These are phyloP conservation scores for Bidens hawaiensis DNA, from an alignment of 140 eudicot species.

Conservation along the genomic window DNA sequence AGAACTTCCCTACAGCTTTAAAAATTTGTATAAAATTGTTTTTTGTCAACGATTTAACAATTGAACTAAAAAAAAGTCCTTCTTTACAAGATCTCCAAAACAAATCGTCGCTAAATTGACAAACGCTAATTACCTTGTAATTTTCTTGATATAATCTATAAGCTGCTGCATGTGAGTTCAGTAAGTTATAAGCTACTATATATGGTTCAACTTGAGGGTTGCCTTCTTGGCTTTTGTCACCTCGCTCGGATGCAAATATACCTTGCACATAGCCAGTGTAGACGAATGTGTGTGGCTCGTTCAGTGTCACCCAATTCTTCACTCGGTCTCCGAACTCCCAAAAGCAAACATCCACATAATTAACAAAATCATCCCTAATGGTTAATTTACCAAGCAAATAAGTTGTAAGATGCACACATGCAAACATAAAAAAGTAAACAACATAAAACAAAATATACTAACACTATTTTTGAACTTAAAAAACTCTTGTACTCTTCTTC, in stretches of 20 bases:
- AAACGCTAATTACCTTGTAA: constrained; percentile 25
- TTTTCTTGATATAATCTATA: constrained; percentile 19
- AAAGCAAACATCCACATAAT: constrained; percentile 34
- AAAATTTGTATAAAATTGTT: no score
- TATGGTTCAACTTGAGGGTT: constrained; percentile 32
- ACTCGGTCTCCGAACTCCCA: constrained; percentile 44
- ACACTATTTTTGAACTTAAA: constrained; percentile 30
- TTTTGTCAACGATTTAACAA: no score
- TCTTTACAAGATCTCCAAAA: no score
- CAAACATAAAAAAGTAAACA: background rate
- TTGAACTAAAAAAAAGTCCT: no score
- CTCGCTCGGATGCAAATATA: constrained; percentile 27
- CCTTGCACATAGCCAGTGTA: constrained; percentile 22
- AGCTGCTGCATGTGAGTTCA: constrained; percentile 35
- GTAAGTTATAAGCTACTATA: constrained; percentile 28
- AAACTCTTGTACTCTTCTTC: constrained; percentile 41
- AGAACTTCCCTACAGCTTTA: no score
- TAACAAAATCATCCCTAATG: constrained; percentile 27
- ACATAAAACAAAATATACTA: no score
- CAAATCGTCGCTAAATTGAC: background rate
- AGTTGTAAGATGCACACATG: background rate
- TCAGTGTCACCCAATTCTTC: constrained; percentile 34
- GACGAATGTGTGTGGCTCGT: constrained; percentile 21
- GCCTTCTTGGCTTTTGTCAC: constrained; percentile 10
- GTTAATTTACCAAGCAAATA: background rate